A percentile compares a stretch with the other conserved stretches of the same genome.
Conservation (phyloP, 2,329 filamentous ascomycete genomes). For the Aspergillus fischeri region DNA sequence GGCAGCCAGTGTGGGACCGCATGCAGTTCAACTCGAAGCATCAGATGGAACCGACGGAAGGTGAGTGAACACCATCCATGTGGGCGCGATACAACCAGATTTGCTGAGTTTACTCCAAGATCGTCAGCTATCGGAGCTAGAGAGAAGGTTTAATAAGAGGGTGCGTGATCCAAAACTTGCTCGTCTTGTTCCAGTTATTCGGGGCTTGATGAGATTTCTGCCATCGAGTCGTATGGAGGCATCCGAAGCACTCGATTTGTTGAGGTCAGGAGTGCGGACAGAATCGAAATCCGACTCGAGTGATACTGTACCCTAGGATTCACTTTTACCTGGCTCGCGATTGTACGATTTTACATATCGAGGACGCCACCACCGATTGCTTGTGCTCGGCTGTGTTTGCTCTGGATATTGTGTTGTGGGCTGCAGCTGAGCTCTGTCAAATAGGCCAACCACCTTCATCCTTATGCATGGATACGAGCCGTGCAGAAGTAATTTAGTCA, state of each 20-base stretch:
- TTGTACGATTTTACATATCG: too few relatives aligned
- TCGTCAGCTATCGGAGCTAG: constrained; percentile 9
- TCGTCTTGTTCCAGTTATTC: constrained; percentile 15
- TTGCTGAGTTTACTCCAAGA: constrained; percentile 9
- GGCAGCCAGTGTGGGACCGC: constrained; percentile 14
- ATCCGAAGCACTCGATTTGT: constrained; percentile 15
- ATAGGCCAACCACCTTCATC: too few relatives aligned
- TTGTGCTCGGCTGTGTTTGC: too few relatives aligned
- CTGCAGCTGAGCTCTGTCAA: too few relatives aligned
- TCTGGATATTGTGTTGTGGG: too few relatives aligned
- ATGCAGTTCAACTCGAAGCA: constrained; percentile 6
- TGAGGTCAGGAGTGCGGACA: background rate
- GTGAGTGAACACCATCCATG: too few relatives aligned
- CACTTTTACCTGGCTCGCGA: too few relatives aligned
- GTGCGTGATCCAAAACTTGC: constrained; percentile 10
- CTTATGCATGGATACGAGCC: too few relatives aligned
- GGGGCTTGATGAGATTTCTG: constrained; percentile 20
- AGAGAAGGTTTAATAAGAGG: constrained; percentile 12
- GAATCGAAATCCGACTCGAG: too few relatives aligned
- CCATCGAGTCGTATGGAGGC: constrained; percentile 18
- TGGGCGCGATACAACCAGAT: background rate
- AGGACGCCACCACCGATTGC: too few relatives aligned
- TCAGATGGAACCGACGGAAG: background rate
- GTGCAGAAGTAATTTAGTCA: too few relatives aligned
- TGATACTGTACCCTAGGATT: too few relatives aligned